Base-by-base conservation (phyloP, 306 rosid species). In the Cucumis hystrix region DNA sequence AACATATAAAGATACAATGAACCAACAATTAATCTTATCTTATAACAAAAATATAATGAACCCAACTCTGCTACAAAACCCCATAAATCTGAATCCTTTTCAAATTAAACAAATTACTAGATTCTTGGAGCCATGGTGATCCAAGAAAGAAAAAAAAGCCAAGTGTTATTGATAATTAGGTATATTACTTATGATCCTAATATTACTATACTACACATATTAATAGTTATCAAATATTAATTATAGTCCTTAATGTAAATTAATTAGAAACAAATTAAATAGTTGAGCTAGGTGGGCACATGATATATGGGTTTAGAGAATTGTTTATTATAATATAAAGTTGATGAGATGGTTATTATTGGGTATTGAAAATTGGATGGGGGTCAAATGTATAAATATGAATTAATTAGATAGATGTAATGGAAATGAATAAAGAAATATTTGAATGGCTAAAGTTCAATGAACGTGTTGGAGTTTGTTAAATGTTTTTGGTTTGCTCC, bases 391-490 rank as follows among this genome's bases (percentile, higher is more conserved):
- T 7, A 56, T 55, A 25, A 60, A 60, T 23, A 59, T 59, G 65
- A 59, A 59, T 3, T 28, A 28, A 28, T 28, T 28, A 28, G 30
- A 28, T 5, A 47, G 16, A 13, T 59, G 37, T 59, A 10, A 23
- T 12, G 5, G 10, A 63, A 2, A 76, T 30, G 0, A 39, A 20
- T 35, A 43, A 47, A 47, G 1, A 55, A 6, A 67, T 68, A 16
- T 74, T 52, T 73, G 41, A 39, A 28, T 59, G 74, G 76, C 75
- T 56, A 37, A 71, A 69, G 87, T 87, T 82, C 86, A 80, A 71
- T 78, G 87, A 78, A 87, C 77, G 68, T 84, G 85, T 81, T 68
- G 70, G 58, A 43, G 63, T 83, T 55, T 43, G 56, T 62, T 39
- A 30, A 45, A 30, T 66, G 73, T 66, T 66, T 66, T 66, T 66